Evolutionary conservation across 2,329 filamentous ascomycete genomes (phyloP).

Genomic region (Coniochaeta sp.): DNA sequence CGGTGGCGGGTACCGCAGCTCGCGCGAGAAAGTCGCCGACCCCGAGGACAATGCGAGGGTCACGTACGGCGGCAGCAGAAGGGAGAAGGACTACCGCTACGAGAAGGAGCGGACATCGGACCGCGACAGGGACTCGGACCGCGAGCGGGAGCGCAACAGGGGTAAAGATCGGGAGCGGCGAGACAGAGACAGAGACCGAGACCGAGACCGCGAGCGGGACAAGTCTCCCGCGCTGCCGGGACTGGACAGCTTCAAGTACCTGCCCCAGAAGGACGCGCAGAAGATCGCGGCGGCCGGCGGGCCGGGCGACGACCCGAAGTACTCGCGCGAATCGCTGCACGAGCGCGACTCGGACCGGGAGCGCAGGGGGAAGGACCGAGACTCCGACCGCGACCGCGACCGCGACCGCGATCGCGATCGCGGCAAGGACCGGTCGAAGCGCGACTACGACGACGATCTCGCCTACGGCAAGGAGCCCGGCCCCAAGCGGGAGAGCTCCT

Average conservation of each 20-base stretch:
- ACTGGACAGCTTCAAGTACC: slow-evolving; percentile 33
- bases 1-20: slow-evolving; percentile 25
- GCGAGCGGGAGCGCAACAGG: slow-evolving; percentile 21
- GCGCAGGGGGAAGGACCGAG: slow-evolving; percentile 11
- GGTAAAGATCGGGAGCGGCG: slow-evolving; percentile 14
- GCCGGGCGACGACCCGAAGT: slow-evolving; percentile 14
- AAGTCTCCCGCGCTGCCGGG: slow-evolving; percentile 14
- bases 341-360: slow-evolving; percentile 12
- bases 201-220: slow-evolving; percentile 10
- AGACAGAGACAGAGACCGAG: slow-evolving; percentile 7
- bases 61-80: slow-evolving; percentile 14
- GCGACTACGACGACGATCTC: slow-evolving; percentile 31
- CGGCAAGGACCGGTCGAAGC: slow-evolving; percentile 5
- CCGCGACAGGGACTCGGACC: slow-evolving; percentile 18
- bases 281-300: slow-evolving; percentile 19
- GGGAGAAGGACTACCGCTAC: slow-evolving; percentile 12
- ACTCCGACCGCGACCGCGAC: slow-evolving; percentile 18
- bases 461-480: slow-evolving; percentile 36
- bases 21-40: slow-evolving; percentile 26
- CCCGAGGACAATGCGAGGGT: slow-evolving; percentile 14
- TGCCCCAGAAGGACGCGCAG: slow-evolving; percentile 40
- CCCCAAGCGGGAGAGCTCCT: neutral
- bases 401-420: slow-evolving; percentile 12
- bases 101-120: slow-evolving; percentile 7
- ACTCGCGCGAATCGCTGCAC: slow-evolving; percentile 18